Conservation (phyloP, 139 green algal species). For the Haematococcus sp. region DNA sequence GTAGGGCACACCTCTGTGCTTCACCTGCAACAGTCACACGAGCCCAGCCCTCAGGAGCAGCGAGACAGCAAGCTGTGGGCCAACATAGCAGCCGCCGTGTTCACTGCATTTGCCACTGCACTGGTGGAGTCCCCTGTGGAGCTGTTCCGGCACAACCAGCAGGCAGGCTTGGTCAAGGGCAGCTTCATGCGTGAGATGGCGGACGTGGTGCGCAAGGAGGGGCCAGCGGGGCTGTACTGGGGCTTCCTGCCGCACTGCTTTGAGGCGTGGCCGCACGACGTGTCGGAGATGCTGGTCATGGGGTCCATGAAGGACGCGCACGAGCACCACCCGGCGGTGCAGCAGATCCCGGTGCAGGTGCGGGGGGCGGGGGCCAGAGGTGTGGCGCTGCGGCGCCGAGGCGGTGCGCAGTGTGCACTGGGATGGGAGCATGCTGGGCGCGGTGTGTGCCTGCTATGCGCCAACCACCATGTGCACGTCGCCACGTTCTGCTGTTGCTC, state of each 20-base stretch:
- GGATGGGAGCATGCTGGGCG: too few relatives aligned
- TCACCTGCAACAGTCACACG: neutral
- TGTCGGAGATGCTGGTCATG: slow-evolving; percentile 50
- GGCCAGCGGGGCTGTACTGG: slow-evolving; percentile 45
- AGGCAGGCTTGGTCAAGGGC: slow-evolving; percentile 42
- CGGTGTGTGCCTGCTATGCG: too few relatives aligned
- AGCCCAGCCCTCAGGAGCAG: neutral
- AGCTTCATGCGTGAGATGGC: slow-evolving; percentile 59
- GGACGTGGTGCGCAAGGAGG: slow-evolving; percentile 22
- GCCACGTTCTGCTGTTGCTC: too few relatives aligned
- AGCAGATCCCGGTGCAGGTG: slow-evolving; percentile 4
- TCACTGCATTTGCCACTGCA: slow-evolving; percentile 43
- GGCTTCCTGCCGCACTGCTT: slow-evolving; percentile 66
- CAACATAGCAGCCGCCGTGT: slow-evolving; percentile 35
- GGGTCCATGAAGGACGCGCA: slow-evolving; percentile 21
- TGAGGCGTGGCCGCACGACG: slow-evolving; percentile 67
- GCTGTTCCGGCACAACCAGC: slow-evolving; percentile 53
- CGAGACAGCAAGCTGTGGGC: slow-evolving; percentile 7
- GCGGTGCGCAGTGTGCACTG: too few relatives aligned
- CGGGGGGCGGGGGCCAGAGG: neutral
- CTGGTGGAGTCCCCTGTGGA: slow-evolving; percentile 66
- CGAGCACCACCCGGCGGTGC: slow-evolving; percentile 1
- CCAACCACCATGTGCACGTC: too few relatives aligned
- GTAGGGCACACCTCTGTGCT: neutral
- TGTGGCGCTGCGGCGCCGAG: too few relatives aligned